Evolutionary conservation across 495 filamentous ascomycete genomes (phyloP).

Genomic region (Aspergillus sparsus): DNA sequence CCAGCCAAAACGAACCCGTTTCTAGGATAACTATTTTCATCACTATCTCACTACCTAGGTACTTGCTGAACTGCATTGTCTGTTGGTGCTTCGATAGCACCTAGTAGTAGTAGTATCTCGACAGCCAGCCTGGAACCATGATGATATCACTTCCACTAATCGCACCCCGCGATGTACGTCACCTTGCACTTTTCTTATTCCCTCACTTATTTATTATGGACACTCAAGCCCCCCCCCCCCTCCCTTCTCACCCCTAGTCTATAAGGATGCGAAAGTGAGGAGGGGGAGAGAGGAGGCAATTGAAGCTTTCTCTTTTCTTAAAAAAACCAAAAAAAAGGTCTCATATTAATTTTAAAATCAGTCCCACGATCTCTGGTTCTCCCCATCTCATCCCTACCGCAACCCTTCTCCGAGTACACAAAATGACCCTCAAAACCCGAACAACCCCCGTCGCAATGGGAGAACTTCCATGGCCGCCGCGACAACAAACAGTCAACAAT

Average conservation of each 20-base stretch:
- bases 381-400: slow-evolving; percentile 47
- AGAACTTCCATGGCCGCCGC: background rate
- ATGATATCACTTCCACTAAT: slow-evolving; percentile 72
- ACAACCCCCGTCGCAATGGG: slow-evolving; percentile 18
- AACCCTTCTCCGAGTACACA: slow-evolving; percentile 20
- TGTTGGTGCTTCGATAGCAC: too few relatives aligned
- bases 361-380: slow-evolving; percentile 74
- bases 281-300: too few relatives aligned
- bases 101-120: background rate
- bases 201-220: background rate
- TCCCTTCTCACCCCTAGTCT: too few relatives aligned
- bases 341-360: slow-evolving; percentile 28
- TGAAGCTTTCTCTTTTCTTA: too few relatives aligned
- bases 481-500: background rate
- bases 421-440: slow-evolving; percentile 20
- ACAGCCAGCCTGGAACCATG: slow-evolving; percentile 36
- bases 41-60: too few relatives aligned
- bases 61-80: too few relatives aligned
- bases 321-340: background rate
- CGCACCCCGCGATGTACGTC: slow-evolving; percentile 68
- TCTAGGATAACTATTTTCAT: too few relatives aligned
- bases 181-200: background rate
- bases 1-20: too few relatives aligned
- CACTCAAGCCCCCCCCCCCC: too few relatives aligned
- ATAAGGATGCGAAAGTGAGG: too few relatives aligned